Evolutionary conservation across 352 stramenopile genomes (phyloP).

Genomic region (Pythium scleroteichum): DNA sequence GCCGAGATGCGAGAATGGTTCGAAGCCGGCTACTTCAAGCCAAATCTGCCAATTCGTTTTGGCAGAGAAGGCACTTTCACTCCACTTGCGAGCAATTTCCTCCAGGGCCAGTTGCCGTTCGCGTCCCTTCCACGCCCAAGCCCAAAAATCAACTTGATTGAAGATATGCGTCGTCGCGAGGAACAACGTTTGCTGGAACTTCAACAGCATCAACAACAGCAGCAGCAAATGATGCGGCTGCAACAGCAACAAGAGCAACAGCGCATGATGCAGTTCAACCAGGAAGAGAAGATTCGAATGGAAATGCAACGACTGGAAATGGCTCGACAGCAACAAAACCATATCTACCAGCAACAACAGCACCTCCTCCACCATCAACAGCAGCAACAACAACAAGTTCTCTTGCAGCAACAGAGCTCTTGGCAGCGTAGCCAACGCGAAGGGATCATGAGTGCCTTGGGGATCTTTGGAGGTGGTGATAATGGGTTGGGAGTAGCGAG

Average conservation of each 20-base stretch:
- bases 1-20: conserved; percentile 89
- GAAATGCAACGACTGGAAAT: conserved; percentile 83
- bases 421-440: conserved; percentile 77
- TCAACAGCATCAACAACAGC: conserved; percentile 64
- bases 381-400: conserved; percentile 69
- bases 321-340: conserved; percentile 64
- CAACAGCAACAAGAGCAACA: conserved; percentile 72
- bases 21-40: conserved; percentile 88
- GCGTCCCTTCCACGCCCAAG: conserved; percentile 33
- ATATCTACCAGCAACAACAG: conserved; percentile 58
- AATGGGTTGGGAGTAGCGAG: conserved; percentile 11
- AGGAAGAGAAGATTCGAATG: conserved; percentile 79
- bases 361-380: conserved; percentile 50
- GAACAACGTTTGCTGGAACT: conserved; percentile 62
- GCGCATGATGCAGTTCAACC: conserved; percentile 63
- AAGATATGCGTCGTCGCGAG: conserved; percentile 34
- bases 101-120: conserved; percentile 72
- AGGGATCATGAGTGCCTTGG: conserved; percentile 75
- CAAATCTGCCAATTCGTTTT: conserved; percentile 85
- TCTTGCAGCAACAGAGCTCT: conserved; percentile 73
- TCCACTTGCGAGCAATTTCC: conserved; percentile 76
- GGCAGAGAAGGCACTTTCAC: conserved; percentile 71
- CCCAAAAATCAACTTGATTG: conserved; percentile 28
- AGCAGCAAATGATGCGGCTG: conserved; percentile 61
- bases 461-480: conserved; percentile 58